Conservation (phyloP, 139 green algal species). For the Tetraselmis chui region DNA sequence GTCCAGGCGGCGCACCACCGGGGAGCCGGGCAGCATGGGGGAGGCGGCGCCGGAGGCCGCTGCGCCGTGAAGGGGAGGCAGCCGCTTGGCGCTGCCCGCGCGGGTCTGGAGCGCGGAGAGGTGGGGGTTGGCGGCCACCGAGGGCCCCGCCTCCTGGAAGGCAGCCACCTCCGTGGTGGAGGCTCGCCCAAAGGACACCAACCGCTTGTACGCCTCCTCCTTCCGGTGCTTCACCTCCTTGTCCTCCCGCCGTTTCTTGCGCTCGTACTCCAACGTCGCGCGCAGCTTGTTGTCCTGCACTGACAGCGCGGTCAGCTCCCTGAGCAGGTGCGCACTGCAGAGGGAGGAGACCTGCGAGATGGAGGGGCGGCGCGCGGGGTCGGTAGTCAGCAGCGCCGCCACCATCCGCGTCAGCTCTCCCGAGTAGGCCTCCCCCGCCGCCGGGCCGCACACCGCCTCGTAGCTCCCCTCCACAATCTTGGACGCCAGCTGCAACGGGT, state of each 20-base stretch:
- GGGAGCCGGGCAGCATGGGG: background rate
- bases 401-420: conserved; percentile 31
- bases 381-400: conserved; percentile 26
- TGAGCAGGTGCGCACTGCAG: background rate
- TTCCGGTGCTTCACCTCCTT: background rate
- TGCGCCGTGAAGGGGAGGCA: background rate
- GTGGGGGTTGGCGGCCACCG: background rate
- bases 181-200: background rate
- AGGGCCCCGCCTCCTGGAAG: background rate
- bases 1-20: background rate
- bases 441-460: conserved; percentile 16
- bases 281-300: background rate
- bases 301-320: background rate
- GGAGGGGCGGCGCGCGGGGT: conserved; percentile 15
- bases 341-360: background rate
- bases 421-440: conserved; percentile 22
- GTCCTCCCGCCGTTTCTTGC: background rate
- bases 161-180: background rate
- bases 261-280: background rate
- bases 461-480: conserved; percentile 40
- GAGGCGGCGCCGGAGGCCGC: background rate
- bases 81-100: background rate
- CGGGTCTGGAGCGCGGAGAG: background rate
- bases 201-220: background rate
- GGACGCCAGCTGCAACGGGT: conserved; percentile 36